These are phyloP conservation scores for Nannochloropsis salina DNA, from an alignment of 108 stramenopile genomes.

Conservation along the genomic window DNA sequence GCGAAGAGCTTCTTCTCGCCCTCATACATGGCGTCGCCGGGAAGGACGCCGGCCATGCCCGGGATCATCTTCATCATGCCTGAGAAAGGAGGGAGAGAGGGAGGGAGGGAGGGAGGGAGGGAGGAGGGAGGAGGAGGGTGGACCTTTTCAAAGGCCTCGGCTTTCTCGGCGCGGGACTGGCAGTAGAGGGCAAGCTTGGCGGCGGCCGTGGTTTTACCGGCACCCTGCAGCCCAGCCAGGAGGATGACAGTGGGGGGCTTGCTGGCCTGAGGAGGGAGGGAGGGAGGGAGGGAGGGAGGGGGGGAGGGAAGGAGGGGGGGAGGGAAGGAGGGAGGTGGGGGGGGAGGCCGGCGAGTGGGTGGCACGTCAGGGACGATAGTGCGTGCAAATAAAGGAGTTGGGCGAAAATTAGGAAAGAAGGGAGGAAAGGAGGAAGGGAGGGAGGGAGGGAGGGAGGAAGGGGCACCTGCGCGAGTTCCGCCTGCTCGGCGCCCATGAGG, in stretches of 20 bases:
- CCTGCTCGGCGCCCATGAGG: constrained; percentile 74
- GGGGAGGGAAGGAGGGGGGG: too few species aligned
- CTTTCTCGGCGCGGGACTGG: constrained; percentile 35
- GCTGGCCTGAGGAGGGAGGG: constrained; percentile 55
- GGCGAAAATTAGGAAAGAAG: neutral
- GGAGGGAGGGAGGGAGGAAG: neutral
- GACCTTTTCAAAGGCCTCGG: neutral
- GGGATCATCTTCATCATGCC: constrained; percentile 90
- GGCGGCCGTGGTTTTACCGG: constrained; percentile 89
- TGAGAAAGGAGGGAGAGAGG: constrained; percentile 48
- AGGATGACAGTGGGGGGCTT: constrained; percentile 72
- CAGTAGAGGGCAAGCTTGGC: constrained; percentile 83
- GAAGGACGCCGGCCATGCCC: constrained; percentile 72
- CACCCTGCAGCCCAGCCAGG: constrained; percentile 85
- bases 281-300: neutral
- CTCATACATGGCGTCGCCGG: constrained; percentile 59
- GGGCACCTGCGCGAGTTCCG: constrained; percentile 23
- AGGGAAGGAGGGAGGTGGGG: neutral
- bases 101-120: neutral
- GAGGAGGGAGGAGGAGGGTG: constrained; percentile 22
- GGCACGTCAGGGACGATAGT: too few species aligned
- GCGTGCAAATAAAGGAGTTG: too few species aligned
- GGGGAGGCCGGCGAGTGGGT: too few species aligned
- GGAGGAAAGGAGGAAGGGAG: neutral
- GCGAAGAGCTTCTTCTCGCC: constrained; percentile 56